phyloP scores from a whole-genome alignment of 768 basidiomycete species.

The Tephrocybe sp. region DNA sequence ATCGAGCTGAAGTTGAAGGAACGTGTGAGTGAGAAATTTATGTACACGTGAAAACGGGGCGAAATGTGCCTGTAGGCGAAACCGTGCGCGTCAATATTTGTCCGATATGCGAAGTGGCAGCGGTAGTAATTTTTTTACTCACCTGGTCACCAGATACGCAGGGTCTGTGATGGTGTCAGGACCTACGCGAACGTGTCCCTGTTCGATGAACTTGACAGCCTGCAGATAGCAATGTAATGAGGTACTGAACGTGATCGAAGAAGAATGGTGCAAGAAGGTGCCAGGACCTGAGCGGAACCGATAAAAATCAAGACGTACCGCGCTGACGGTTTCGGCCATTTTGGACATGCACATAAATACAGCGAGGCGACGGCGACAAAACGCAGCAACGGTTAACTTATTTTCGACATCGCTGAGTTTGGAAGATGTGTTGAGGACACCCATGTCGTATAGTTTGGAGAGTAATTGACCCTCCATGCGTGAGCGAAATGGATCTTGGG shows the following conservation, averaged over 20 bases:
- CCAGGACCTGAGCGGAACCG: too few species aligned
- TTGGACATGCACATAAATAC: constrained; percentile 91
- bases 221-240: constrained; percentile 28
- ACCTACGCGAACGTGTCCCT: constrained; percentile 96
- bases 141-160: constrained; percentile 92
- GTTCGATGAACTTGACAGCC: constrained; percentile 98
- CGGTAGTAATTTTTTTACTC: constrained; percentile 18
- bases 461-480: constrained; percentile 86
- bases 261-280: too few species aligned
- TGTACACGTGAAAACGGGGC: constrained; percentile 1
- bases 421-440: constrained; percentile 80
- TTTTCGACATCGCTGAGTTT: constrained; percentile 96
- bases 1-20: constrained; percentile 84
- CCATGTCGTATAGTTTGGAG: constrained; percentile 96
- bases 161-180: constrained; percentile 96
- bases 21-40: constrained; percentile 15
- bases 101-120: background rate
- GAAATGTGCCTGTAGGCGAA: too few species aligned
- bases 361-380: constrained; percentile 88
- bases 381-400: constrained; percentile 93
- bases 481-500: constrained; percentile 84
- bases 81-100: too few species aligned
- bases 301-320: constrained; percentile 52
- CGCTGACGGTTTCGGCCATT: constrained; percentile 95
- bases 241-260: constrained; percentile 2